Base-by-base conservation (phyloP, 2,329 filamentous ascomycete genomes). In the Exutisphaerella laricina region DNA sequence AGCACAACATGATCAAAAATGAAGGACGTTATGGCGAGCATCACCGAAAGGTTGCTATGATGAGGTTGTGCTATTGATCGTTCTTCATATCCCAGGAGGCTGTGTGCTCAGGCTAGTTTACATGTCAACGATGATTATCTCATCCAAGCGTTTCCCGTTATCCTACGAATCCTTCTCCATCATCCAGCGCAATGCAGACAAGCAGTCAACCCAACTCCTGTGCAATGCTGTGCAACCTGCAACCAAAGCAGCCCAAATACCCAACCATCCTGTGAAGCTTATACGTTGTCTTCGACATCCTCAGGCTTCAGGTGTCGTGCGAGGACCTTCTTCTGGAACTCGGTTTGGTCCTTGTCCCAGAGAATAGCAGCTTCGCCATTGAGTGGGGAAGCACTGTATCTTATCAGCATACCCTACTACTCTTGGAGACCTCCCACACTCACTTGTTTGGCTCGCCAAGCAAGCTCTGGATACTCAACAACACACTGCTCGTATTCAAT, bases 361-460 rank as follows among this genome's bases (percentile, higher is more conserved):
- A 98, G 75, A 65, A 95, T 86, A 12, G 94, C 92, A 21, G 92
- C 92, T 67, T 98, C 89, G 46, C 88, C 94, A 59, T 98, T 98
- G 51, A 98, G 73, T 2, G 92, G 92, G 54, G 88, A 95, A 46
- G 92, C 80, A 66, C 90, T 97, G 50, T 45, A 4, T 13, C 13
- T 26, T 18, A 10, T 47, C 10, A 13, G n/a, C 17, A 26, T 17
- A 26, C 10, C n/a, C 14, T 35, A 13, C 3, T 20, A 71, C 85
- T 67, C 72, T n/a, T n/a, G n/a, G n/a, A n/a, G n/a, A n/a, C n/a
- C n/a, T 26, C 12, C 6, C 23, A 26, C 12, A 6, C 23, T 26
- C 12, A 97, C 92, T 98, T 98, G 71, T 98, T 98, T 25, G 92
- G 92, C 70, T 98, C 92, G 18, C 90, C 92, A 22, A 98, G 77